These are phyloP conservation scores for Malus hybrid DNA, from an alignment of 331 rosid genomes.

Conservation along the genomic window DNA sequence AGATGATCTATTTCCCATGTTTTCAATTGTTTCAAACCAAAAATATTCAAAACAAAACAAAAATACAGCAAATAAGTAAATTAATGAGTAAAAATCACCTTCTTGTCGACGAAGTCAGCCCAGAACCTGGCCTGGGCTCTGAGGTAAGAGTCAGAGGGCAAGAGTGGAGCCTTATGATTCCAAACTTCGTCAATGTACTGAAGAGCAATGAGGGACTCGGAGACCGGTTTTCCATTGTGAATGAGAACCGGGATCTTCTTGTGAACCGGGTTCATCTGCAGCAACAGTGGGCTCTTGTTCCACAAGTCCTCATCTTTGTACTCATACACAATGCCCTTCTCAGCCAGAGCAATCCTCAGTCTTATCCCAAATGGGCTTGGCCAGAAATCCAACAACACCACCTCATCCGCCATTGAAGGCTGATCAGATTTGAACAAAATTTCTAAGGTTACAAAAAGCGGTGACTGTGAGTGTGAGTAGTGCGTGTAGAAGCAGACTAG, in stretches of 20 bases:
- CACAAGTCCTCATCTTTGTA: constrained; percentile 9
- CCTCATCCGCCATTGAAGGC: neutral
- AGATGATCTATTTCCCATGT: neutral
- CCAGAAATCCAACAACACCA: constrained; percentile 9
- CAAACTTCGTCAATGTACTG: constrained; percentile 15
- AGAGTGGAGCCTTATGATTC: neutral
- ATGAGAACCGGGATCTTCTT: constrained; percentile 17
- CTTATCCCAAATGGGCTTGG: constrained; percentile 2
- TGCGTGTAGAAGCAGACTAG: too few relatives aligned
- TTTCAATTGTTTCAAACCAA: neutral
- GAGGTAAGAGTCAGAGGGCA: constrained; percentile 15
- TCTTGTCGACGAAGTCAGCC: constrained; percentile 19
- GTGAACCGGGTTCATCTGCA: constrained; percentile 10
- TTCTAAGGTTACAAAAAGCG: neutral
- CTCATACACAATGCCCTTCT: constrained; percentile 4
- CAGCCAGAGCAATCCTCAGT: constrained; percentile 7
- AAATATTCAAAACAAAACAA: neutral
- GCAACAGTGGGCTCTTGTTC: constrained; percentile 16
- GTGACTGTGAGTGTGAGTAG: neutral
- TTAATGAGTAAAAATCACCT: neutral
- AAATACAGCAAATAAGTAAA: neutral
- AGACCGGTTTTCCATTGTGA: constrained; percentile 14
- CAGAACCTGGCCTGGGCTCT: constrained; percentile 19
- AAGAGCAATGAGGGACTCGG: neutral
- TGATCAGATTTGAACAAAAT: neutral